A percentile compares a stretch with the other conserved stretches of the same genome.
phyloP scores from a whole-genome alignment of 345 rosid genomes.

The Gossypium anomalum region DNA sequence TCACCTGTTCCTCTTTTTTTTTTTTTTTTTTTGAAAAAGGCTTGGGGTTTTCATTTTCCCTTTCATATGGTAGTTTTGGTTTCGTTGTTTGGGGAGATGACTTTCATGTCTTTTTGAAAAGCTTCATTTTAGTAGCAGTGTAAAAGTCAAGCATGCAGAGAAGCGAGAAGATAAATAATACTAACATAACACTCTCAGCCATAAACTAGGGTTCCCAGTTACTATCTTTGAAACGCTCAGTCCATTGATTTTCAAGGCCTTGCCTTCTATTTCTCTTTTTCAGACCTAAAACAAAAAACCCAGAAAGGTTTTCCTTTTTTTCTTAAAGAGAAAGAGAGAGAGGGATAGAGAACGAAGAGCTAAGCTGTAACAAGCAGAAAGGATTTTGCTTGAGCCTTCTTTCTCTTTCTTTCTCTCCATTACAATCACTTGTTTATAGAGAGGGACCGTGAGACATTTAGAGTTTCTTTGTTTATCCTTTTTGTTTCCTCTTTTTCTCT shows the following conservation, averaged over 20 bases:
- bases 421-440: constrained; percentile 20
- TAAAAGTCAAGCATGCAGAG: constrained; percentile 35
- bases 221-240: constrained; percentile 1
- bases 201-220: constrained; percentile 32
- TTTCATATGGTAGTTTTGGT: background rate
- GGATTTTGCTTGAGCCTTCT: constrained; percentile 35
- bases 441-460: constrained; percentile 68
- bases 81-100: constrained; percentile 1
- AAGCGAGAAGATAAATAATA: constrained; percentile 7
- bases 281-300: constrained; percentile 7
- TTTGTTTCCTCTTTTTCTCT: constrained; percentile 68
- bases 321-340: constrained; percentile 25
- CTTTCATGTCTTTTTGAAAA: constrained; percentile 5
- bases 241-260: constrained; percentile 10
- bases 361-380: constrained; percentile 15
- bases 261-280: constrained; percentile 16
- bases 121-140: background rate
- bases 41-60: constrained; percentile 15
- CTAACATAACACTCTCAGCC: constrained; percentile 10
- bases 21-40: background rate
- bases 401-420: constrained; percentile 52
- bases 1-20: constrained; percentile 1
- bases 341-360: constrained; percentile 83
- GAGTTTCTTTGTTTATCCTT: constrained; percentile 30
- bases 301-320: background rate